Percentiles rank a stretch among this genome's conserved stretches.
Evolutionary conservation across 2,329 filamentous ascomycete species (phyloP).

Genomic region (Trichophyton schoenleinii): DNA sequence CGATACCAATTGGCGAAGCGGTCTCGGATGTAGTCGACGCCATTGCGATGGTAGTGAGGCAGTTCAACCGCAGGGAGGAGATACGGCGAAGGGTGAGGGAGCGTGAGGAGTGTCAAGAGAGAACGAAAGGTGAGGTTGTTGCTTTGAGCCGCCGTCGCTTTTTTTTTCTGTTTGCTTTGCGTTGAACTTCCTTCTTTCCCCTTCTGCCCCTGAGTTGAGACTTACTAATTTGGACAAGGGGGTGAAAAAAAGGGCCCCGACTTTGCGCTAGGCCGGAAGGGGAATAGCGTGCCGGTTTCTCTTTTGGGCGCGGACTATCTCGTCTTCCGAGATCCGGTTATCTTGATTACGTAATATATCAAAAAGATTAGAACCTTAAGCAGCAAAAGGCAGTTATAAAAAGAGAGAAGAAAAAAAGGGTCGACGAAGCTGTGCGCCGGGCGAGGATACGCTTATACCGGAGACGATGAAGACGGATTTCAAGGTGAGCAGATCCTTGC

Average conservation of each 20-base stretch:
- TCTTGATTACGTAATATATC: background rate
- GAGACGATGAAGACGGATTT: conserved; percentile 93
- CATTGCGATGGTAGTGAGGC: background rate
- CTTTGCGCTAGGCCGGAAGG: conserved; percentile 18
- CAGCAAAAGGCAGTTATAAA: background rate
- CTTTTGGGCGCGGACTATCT: conserved; percentile 19
- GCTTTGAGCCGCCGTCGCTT: conserved; percentile 1
- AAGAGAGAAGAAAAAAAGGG: background rate
- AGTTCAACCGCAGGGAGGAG: conserved; percentile 1
- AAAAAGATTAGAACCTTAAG: background rate
- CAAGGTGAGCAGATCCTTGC: conserved; percentile 51
- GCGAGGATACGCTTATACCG: background rate
- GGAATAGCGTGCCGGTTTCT: conserved; percentile 16
- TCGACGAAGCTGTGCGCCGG: conserved; percentile 2
- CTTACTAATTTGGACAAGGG: conserved; percentile 15
- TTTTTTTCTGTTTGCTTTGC: conserved; percentile 12
- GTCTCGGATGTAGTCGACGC: conserved; percentile 38
- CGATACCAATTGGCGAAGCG: conserved; percentile 58
- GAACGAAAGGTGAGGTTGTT: conserved; percentile 8
- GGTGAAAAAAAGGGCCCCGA: conserved; percentile 15
- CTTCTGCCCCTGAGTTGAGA: conserved; percentile 22
- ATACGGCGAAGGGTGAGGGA: background rate
- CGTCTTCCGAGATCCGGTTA: conserved; percentile 6
- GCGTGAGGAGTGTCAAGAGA: conserved; percentile 5
- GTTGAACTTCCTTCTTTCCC: background rate